Evolutionary conservation across 2,329 filamentous ascomycete species (phyloP).

Genomic region (Cordyceps militaris): DNA sequence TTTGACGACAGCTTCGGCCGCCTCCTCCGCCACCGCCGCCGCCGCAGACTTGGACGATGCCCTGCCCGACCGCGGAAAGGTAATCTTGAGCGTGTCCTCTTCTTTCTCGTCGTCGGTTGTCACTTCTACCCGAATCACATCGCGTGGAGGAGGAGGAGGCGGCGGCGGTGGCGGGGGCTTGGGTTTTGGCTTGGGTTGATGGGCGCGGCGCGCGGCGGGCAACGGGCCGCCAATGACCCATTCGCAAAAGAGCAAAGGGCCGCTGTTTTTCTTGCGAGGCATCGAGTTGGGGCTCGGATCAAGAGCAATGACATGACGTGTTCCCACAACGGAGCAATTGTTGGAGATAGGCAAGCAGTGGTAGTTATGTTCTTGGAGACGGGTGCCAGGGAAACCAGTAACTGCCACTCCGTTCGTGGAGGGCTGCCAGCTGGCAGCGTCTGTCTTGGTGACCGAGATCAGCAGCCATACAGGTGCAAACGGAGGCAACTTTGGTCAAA

Average conservation of each 20-base stretch:
- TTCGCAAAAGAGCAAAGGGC: constrained; percentile 28
- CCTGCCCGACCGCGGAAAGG: constrained; percentile 36
- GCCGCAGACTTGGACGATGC: neutral
- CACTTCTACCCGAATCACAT: constrained; percentile 34
- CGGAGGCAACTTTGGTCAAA: neutral
- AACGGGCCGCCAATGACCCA: constrained; percentile 35
- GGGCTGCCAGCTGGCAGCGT: constrained; percentile 1
- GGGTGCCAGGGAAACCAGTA: neutral
- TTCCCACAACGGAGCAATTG: neutral
- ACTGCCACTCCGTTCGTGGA: neutral
- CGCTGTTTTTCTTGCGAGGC: constrained; percentile 2
- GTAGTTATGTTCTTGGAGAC: neutral
- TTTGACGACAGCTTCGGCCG: constrained; percentile 23
- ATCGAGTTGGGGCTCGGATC: neutral
- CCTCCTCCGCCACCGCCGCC: constrained; percentile 12
- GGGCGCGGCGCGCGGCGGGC: constrained; percentile 20
- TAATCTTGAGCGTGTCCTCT: constrained; percentile 40
- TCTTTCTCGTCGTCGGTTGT: constrained; percentile 47
- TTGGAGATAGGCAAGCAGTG: neutral
- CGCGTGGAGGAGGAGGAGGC: constrained; percentile 17
- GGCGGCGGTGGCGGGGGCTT: neutral
- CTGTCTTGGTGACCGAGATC: neutral
- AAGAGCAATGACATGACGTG: neutral
- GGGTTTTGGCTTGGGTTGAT: constrained; percentile 19
- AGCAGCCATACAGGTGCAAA: neutral